Evolutionary conservation across 768 basidiomycete species (phyloP), one percentile per base, ranked within the genome.

Genomic region (Xanthoconium purpureum): DNA sequence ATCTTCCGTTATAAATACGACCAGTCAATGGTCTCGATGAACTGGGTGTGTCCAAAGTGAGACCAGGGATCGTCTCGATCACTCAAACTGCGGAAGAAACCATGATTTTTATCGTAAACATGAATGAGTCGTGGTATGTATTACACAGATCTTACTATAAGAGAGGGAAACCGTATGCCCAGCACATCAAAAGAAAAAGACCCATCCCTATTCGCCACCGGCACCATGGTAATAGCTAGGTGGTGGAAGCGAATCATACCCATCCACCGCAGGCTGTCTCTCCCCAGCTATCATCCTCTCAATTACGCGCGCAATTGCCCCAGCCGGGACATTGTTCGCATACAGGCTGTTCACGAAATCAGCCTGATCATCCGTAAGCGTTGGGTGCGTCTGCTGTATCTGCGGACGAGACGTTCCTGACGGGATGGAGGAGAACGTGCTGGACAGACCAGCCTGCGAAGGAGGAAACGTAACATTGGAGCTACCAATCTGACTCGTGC

Each of bases 51-150:
- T 24, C 68, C 64, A 13, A 60, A 63, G 39, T 64, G 63, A 33
- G 68, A 50, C 74, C 58, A 24, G 60, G 58, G n/a, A 70, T 86
- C 62, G 66, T 85, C 52, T 85, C 82, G 2, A 69, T 87, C 37
- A 86, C 85, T 29, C 73, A 80, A 47, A 87, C 85, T 6, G 63
- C 63, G 8, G 84, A 87, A 33, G 86, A 89, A 62, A 24, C 24
- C 24, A 24, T 24, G 24, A 24, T 24, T 24, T 24, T 24, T 24
- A 24, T 38, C 13, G 12, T 17, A 15, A 38, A 38, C 37, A 6
- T 17, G 37, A 38, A 38, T 13, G 13, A 38, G 12, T 35, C 33
- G 37, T 13, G n/a, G 12, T 29, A 38, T 49, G 12, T 29, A 38
- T 49, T 29, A 49, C 37, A 50, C 12, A 42, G 3, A 43, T n/a